These are phyloP conservation scores for Globisporangium cylindrosporum DNA, from an alignment of 352 stramenopile genomes.

Conservation along the genomic window DNA sequence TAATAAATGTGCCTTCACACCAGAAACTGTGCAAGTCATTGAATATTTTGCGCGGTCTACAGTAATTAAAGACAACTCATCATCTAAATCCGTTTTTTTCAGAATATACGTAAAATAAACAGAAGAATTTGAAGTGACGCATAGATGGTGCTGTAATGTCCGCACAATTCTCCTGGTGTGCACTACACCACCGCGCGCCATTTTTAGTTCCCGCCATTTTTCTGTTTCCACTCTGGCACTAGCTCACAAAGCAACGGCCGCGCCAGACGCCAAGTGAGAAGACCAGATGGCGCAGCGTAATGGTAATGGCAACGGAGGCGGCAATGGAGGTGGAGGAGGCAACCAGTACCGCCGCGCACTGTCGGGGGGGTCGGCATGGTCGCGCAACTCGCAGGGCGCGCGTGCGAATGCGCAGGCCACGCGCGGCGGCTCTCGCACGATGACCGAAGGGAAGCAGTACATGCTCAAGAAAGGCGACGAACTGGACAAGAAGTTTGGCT, in stretches of 20 bases:
- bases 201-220: not conserved
- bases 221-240: not conserved
- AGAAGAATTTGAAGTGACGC: no score
- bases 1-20: no score
- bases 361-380: constrained; percentile 60
- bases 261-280: not conserved
- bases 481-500: constrained; percentile 70
- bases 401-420: constrained; percentile 48
- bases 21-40: no score
- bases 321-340: constrained; percentile 7
- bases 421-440: constrained; percentile 35
- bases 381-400: constrained; percentile 66
- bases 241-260: not conserved
- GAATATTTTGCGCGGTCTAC: no score
- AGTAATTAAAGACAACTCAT: no score
- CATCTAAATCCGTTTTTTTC: no score
- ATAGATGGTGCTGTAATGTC: no score
- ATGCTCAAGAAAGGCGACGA: constrained; percentile 60
- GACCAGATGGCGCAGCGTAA: constrained; percentile 17
- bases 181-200: not conserved
- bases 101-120: no score
- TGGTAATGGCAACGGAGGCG: not conserved
- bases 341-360: constrained; percentile 53
- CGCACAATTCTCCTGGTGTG: not conserved
- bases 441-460: constrained; percentile 62